phyloP scores from a whole-genome alignment of 768 basidiomycete genomes.

The Boletus pseudopeckii region DNA sequence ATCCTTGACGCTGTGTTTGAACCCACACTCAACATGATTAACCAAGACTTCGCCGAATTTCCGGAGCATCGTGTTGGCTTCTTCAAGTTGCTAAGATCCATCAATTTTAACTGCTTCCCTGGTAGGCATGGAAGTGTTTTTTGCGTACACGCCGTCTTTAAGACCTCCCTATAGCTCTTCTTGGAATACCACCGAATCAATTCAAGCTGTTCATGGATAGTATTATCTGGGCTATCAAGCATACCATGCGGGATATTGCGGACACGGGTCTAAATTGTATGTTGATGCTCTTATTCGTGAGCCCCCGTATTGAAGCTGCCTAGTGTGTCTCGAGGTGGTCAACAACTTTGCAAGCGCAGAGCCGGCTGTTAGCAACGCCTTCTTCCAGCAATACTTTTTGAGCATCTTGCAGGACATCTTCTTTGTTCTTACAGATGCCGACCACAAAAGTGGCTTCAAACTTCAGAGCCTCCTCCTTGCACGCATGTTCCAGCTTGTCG shows the following conservation, averaged over 20 bases:
- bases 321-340: slow-evolving; percentile 90
- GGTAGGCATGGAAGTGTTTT: slow-evolving; percentile 47
- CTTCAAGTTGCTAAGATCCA: slow-evolving; percentile 91
- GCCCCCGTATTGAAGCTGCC: slow-evolving; percentile 3
- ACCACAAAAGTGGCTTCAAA: slow-evolving; percentile 99
- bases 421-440: slow-evolving; percentile 95
- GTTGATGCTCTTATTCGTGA: slow-evolving; percentile 1
- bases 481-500: slow-evolving; percentile 89
- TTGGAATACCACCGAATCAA: slow-evolving; percentile 83
- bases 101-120: slow-evolving; percentile 93
- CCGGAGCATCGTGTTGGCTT: slow-evolving; percentile 97
- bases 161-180: slow-evolving; percentile 47
- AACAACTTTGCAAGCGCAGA: slow-evolving; percentile 91
- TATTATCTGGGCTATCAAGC: slow-evolving; percentile 99
- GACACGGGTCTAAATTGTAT: slow-evolving; percentile 82
- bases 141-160: not conserved
- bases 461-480: slow-evolving; percentile 90
- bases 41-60: slow-evolving; percentile 98
- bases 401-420: slow-evolving; percentile 93
- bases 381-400: slow-evolving; percentile 96
- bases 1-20: slow-evolving; percentile 97
- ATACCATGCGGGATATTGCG: slow-evolving; percentile 97
- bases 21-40: slow-evolving; percentile 97
- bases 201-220: slow-evolving; percentile 99
- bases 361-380: slow-evolving; percentile 75